Percentiles rank a stretch among this genome's conserved stretches.
phyloP scores from a whole-genome alignment of 139 green algal genomes.

The Desmodesmus armatus region DNA sequence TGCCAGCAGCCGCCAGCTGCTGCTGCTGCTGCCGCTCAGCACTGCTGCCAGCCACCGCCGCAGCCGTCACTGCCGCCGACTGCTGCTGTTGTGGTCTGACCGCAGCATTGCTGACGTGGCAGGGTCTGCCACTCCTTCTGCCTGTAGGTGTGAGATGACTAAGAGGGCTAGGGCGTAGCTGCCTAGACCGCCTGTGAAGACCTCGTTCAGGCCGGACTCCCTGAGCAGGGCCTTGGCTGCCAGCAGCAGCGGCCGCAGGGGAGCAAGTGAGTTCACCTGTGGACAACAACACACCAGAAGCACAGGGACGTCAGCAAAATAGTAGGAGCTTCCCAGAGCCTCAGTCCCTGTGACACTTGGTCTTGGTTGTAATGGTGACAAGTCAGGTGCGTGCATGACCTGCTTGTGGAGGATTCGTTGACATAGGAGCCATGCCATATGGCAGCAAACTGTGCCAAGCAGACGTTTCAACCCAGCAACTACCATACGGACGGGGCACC shows the following conservation, averaged over 20 bases:
- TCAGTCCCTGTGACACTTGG: too few species aligned
- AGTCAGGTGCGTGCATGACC: too few species aligned
- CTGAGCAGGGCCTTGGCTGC: slow-evolving; percentile 77
- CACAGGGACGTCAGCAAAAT: too few species aligned
- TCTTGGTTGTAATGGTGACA: too few species aligned
- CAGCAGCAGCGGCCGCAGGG: slow-evolving; percentile 77
- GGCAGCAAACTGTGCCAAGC: too few species aligned
- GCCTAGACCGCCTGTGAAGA: slow-evolving; percentile 75
- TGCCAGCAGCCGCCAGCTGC: too few species aligned
- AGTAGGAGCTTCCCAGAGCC: too few species aligned
- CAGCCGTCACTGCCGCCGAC: not conserved
- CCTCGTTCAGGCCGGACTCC: slow-evolving; percentile 80
- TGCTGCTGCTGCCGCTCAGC: not conserved
- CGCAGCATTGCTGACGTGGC: not conserved
- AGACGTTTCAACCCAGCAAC: too few species aligned
- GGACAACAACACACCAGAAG: too few species aligned
- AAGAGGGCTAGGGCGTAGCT: slow-evolving; percentile 84
- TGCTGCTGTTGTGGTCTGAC: not conserved
- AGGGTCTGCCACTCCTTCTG: slow-evolving; percentile 45
- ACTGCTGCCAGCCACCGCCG: not conserved
- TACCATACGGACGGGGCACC: too few species aligned
- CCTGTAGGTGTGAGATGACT: slow-evolving; percentile 77
- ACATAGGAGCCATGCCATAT: too few species aligned
- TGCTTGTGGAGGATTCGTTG: too few species aligned
- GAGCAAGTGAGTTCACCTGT: slow-evolving; percentile 65